Base-by-base conservation (phyloP, 2,329 filamentous ascomycete genomes). In the Venturia effusa region DNA sequence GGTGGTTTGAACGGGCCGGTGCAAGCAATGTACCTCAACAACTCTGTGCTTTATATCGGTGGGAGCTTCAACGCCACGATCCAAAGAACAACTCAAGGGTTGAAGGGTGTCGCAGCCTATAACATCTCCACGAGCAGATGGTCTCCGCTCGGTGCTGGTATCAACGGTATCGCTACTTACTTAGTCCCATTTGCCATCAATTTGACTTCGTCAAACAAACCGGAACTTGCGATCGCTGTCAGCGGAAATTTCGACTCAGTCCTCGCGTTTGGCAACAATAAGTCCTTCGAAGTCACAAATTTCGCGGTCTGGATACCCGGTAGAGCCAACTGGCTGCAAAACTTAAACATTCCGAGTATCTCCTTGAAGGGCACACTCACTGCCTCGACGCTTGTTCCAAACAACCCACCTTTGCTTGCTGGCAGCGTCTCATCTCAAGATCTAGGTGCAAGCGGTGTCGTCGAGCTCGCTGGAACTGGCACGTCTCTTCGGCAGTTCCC, bases 241-340 rank as follows among this genome's bases (percentile, higher is more conserved):
- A 93, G 87, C 60, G 94, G 94, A 6, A 81, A 85, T 66, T 99
- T 99, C 74, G 82, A 83, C 19, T 79, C 85, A 63, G 84, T 96
- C 66, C 82, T 87, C 34, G 83, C 82, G 0, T 93, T 91, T 69
- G 84, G 79, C 41, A 79, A 80, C 67, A 87, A 87, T 68, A 74
- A 80, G 7, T 82, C 85, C 11, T 80, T 87, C 34, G 70, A 82
- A 10, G 88, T 86, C 0, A 76, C 84, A 61, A 92, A 92, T 1
- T 91, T 99, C 70, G 93, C 91, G 17, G 81, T 97, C 43, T 99
- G 94, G 94, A 88, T 97, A 8, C 90, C 90, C 3, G 95, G 92
- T 3, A 81, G 83, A 66, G 82, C 81, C 65, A 94, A 94, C 72
- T 99, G 94, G 94, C 80, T 99, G 19, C 85, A 91, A 71, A 94